phyloP scores from a whole-genome alignment of 306 rosid species.

The Cotoneaster glaucophyllus region DNA sequence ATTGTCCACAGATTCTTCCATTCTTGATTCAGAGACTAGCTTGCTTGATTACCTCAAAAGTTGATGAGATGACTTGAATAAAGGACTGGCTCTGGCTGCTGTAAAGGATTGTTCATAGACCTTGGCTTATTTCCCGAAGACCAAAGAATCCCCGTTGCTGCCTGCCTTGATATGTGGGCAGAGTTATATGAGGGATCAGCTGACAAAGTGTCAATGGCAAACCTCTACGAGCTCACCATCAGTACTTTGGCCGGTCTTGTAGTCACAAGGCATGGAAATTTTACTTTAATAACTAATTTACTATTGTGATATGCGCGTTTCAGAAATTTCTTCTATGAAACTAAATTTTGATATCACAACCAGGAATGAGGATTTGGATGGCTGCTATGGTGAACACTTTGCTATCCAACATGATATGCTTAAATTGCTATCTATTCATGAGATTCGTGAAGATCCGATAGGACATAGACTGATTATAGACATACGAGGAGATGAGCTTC shows the following conservation, averaged over 20 bases:
- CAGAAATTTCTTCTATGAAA: too few relatives aligned
- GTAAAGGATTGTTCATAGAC: slow-evolving; percentile 44
- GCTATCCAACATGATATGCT: slow-evolving; percentile 54
- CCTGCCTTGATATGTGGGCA: slow-evolving; percentile 54
- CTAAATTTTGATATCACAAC: too few relatives aligned
- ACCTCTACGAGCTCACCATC: slow-evolving; percentile 21
- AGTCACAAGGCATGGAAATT: slow-evolving; percentile 29
- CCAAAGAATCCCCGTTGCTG: slow-evolving; percentile 43
- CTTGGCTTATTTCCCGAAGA: slow-evolving; percentile 54
- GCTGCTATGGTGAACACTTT: slow-evolving; percentile 48
- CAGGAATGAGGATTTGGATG: slow-evolving; percentile 37
- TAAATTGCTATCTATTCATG: slow-evolving; percentile 43
- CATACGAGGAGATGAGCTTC: slow-evolving; percentile 31
- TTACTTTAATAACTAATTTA: background rate
- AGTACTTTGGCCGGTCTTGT: slow-evolving; percentile 30
- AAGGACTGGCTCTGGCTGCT: slow-evolving; percentile 11
- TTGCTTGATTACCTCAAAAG: slow-evolving; percentile 33
- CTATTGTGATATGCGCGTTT: too few relatives aligned
- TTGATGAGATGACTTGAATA: slow-evolving; percentile 23
- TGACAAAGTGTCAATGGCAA: slow-evolving; percentile 31
- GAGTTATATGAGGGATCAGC: slow-evolving; percentile 29
- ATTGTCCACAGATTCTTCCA: slow-evolving; percentile 20
- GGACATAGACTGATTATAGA: slow-evolving; percentile 43
- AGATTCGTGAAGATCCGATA: slow-evolving; percentile 7
- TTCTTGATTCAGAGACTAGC: slow-evolving; percentile 10